Base-by-base conservation (phyloP, 495 filamentous ascomycete genomes). In the Halenospora varia region DNA sequence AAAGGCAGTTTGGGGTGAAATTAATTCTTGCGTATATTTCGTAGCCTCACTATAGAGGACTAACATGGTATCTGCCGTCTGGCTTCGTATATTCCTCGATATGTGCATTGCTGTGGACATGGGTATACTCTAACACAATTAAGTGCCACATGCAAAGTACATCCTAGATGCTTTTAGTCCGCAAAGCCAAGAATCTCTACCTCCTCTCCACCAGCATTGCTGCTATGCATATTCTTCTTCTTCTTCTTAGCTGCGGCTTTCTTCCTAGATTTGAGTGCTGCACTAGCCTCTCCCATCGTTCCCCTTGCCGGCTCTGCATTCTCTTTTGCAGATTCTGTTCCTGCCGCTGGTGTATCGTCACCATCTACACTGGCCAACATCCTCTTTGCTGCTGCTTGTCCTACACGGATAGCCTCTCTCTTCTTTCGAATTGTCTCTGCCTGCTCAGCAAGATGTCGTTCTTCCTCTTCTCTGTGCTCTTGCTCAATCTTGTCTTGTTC, bases 401-500 rank as follows among this genome's bases (percentile, higher is more conserved):
- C 48, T 10, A 24, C 51, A 10, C 59, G 45, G 44, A 68, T 66
- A 6, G 18, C 49, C 11, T 23, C 77, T 71, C 65, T 81, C 76
- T 63, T 79, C 70, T 73, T 76, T 49, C 68, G 77, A 68, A 61
- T 78, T 69, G 73, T 68, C 45, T 75, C 77, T 0, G 66, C 73
- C 42, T 63, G 68, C 42, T 76, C 73, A 25, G 74, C 76, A 42
- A 65, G 68, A 18, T 76, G 61, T 13, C 72, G 70, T 42, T 73
- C 66, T 48, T 78, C 70, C 56, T 85, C 73, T 24, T 74, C 86
- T 51, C 83, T 81, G 54, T 88, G 83, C 62, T 88, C 82, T 29
- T 83, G 81, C 56, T 87, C 82, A 24, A 87, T 79, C 47, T 71
- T 70, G 60, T 80, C 78, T 62, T 85, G 82, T 63, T 91, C 88